These are phyloP conservation scores for Grosmannia penicillata DNA, from an alignment of 2,329 filamentous ascomycete genomes.

Conservation along the genomic window DNA sequence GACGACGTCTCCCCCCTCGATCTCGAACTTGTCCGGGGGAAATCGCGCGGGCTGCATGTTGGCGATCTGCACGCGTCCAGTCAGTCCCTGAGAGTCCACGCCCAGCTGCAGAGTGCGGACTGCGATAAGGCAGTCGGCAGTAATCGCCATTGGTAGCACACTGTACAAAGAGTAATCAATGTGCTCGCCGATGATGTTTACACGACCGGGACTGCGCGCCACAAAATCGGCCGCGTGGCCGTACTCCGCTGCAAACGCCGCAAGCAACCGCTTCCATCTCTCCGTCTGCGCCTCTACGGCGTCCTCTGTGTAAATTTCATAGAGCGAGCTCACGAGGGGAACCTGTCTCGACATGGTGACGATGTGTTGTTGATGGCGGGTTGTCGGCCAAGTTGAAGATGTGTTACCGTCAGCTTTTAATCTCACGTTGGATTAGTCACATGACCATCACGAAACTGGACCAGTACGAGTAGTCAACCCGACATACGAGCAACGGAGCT, in stretches of 20 bases:
- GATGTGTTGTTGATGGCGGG: too few relatives aligned
- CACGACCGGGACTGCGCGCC: constrained; percentile 78
- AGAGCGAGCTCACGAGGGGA: constrained; percentile 58
- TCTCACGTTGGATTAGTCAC: too few relatives aligned
- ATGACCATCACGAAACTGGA: too few relatives aligned
- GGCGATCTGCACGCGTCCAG: constrained; percentile 58
- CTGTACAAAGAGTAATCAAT: constrained; percentile 98
- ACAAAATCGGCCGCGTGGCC: constrained; percentile 63
- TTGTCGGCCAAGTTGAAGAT: too few relatives aligned
- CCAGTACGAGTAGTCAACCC: too few relatives aligned
- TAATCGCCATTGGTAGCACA: constrained; percentile 89
- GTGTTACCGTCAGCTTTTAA: too few relatives aligned
- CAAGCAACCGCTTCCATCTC: constrained; percentile 63
- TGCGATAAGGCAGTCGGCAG: constrained; percentile 78
- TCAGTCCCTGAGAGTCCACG: constrained; percentile 32
- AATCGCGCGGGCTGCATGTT: constrained; percentile 71
- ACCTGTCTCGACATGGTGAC: too few relatives aligned
- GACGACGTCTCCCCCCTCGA: constrained; percentile 46
- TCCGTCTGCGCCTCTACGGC: constrained; percentile 50
- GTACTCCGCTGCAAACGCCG: constrained; percentile 56
- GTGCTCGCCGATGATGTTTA: constrained; percentile 98
- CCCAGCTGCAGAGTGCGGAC: constrained; percentile 40
- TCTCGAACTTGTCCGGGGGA: constrained; percentile 55
- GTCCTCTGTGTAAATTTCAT: constrained; percentile 71
- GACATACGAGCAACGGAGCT: too few relatives aligned